Evolutionary conservation across 345 rosid genomes (phyloP).

Genomic region (Aquilaria yunnanensis): DNA sequence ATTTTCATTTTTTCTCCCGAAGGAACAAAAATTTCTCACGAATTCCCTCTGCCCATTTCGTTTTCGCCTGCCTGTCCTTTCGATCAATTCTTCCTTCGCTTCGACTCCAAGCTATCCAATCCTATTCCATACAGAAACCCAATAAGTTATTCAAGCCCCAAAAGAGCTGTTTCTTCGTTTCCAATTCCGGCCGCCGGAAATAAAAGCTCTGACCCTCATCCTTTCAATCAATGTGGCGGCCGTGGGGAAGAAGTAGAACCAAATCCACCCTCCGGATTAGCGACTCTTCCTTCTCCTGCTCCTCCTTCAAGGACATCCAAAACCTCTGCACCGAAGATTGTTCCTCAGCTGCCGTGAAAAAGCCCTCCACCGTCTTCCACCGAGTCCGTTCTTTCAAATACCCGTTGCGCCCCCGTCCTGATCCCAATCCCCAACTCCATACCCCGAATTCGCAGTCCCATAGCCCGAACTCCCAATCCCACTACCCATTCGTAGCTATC

Average conservation of each 20-base stretch:
- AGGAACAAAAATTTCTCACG: not conserved
- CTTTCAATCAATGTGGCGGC: conserved; percentile 79
- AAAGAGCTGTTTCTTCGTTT: not conserved
- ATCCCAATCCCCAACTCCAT: conserved; percentile 12
- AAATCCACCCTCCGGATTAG: conserved; percentile 52
- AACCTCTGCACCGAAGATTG: conserved; percentile 35
- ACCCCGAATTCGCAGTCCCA: not conserved
- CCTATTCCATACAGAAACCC: not conserved
- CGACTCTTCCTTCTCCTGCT: conserved; percentile 36
- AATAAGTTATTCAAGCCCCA: not conserved
- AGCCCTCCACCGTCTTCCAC: conserved; percentile 43
- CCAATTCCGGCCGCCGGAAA: not conserved
- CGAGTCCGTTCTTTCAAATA: conserved; percentile 49
- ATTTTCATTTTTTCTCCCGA: not conserved
- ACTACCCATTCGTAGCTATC: conserved; percentile 21
- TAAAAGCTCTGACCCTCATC: not conserved
- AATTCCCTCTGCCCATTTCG: conserved; percentile 5
- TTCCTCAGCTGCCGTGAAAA: conserved; percentile 20
- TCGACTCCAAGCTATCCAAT: not conserved
- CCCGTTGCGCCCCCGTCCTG: conserved; percentile 34
- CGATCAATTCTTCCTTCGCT: not conserved
- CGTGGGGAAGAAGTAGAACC: conserved; percentile 30
- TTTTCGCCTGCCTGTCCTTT: not conserved
- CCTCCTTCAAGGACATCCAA: conserved; percentile 72
- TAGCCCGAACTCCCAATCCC: conserved; percentile 15